These are phyloP conservation scores for Lentinus tigrinus DNA, from an alignment of 768 basidiomycete genomes.

Conservation along the genomic window DNA sequence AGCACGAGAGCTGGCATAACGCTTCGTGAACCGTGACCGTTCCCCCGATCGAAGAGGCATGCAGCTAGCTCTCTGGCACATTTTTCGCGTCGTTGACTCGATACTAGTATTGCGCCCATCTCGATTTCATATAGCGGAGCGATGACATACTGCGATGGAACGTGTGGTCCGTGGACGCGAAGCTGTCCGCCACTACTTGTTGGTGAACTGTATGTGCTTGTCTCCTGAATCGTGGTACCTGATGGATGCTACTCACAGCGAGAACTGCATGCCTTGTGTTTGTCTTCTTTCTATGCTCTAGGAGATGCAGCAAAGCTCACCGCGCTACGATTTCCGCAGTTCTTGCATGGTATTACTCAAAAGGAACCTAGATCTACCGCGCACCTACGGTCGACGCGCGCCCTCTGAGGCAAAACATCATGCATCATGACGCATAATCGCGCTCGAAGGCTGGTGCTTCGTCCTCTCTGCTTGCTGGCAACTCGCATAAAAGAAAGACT, in stretches of 20 bases:
- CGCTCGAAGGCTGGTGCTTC: constrained; percentile 68
- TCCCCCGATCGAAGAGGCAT: background rate
- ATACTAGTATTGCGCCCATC: background rate
- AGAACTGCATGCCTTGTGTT: constrained; percentile 70
- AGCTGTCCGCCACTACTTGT: constrained; percentile 56
- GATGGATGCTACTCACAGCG: constrained; percentile 40
- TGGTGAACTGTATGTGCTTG: constrained; percentile 39
- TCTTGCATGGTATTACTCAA: constrained; percentile 56
- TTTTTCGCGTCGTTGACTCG: background rate
- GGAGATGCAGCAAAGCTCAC: background rate
- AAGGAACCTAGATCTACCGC: constrained; percentile 60
- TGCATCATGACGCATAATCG: constrained; percentile 63
- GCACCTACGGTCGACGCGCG: constrained; percentile 66
- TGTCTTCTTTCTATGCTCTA: constrained; percentile 33
- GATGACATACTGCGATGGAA: constrained; percentile 54
- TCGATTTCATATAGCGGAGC: background rate
- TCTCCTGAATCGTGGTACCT: background rate
- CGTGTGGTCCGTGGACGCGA: constrained; percentile 47
- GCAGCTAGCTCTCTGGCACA: background rate
- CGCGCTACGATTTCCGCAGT: constrained; percentile 40
- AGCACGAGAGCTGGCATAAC: too few species aligned
- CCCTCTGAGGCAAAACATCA: constrained; percentile 52
- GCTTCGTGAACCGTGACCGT: too few species aligned
- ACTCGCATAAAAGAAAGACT: constrained; percentile 54
- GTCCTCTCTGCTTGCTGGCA: constrained; percentile 66